These are phyloP conservation scores for Fusarium begoniae DNA, from an alignment of 2,329 filamentous ascomycete genomes.

Conservation along the genomic window DNA sequence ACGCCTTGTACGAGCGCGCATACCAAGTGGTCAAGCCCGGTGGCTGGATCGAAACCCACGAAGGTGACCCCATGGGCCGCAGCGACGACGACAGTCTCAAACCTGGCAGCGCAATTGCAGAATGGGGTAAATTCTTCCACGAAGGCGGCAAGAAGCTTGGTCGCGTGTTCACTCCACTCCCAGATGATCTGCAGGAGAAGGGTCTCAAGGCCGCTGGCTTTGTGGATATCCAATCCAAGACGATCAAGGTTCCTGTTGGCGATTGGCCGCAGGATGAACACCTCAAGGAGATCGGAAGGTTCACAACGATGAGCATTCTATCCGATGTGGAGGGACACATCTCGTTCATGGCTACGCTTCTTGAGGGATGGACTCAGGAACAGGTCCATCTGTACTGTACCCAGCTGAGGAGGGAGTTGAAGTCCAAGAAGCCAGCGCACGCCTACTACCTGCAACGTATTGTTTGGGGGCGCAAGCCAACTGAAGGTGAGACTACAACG, in stretches of 20 bases:
- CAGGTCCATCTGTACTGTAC: conserved; percentile 47
- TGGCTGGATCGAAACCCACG: conserved; percentile 53
- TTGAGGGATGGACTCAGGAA: conserved; percentile 48
- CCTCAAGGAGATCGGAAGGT: conserved; percentile 37
- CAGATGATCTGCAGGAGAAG: conserved; percentile 25
- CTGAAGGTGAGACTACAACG: not conserved
- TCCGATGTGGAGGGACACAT: conserved; percentile 49
- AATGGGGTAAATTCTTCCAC: conserved; percentile 44
- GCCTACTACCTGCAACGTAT: conserved; percentile 44
- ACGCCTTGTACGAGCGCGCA: conserved; percentile 59
- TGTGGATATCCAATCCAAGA: conserved; percentile 34
- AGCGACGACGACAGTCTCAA: conserved; percentile 47
- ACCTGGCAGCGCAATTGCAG: conserved; percentile 36
- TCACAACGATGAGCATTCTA: conserved; percentile 45
- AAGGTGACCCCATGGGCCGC: conserved; percentile 37
- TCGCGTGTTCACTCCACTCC: conserved; percentile 39
- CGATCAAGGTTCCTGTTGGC: conserved; percentile 33
- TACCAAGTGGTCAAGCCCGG: conserved; percentile 65
- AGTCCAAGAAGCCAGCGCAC: conserved; percentile 37
- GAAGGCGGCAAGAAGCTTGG: conserved; percentile 44
- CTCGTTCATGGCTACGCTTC: conserved; percentile 45
- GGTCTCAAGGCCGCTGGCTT: conserved; percentile 29
- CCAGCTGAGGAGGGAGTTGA: conserved; percentile 45
- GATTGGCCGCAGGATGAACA: conserved; percentile 31
- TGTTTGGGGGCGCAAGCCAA: conserved; percentile 38